These are phyloP conservation scores for Huntiella decipiens DNA, from an alignment of 2,329 filamentous ascomycete genomes.

Conservation along the genomic window DNA sequence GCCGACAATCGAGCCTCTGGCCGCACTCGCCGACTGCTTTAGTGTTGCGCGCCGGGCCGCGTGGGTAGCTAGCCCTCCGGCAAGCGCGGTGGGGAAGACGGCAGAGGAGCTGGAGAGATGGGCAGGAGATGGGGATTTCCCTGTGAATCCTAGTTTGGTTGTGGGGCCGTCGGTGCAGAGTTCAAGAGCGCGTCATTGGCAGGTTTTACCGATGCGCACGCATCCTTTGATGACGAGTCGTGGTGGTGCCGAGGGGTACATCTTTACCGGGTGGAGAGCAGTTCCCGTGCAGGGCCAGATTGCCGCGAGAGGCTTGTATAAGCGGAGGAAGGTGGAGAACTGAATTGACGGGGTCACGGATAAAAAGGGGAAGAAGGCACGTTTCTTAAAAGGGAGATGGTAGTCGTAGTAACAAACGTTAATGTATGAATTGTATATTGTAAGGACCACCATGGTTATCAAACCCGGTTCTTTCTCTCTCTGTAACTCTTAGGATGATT, in stretches of 20 bases:
- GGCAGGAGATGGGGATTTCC: constrained; percentile 55
- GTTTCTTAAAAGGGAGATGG: background rate
- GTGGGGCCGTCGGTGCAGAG: constrained; percentile 68
- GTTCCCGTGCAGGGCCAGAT: constrained; percentile 63
- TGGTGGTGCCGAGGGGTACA: constrained; percentile 75
- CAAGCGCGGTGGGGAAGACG: constrained; percentile 25
- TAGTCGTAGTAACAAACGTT: background rate
- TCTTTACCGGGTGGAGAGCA: constrained; percentile 70
- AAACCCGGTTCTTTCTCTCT: too few species aligned
- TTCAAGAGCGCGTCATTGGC: constrained; percentile 61
- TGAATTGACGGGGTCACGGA: constrained; percentile 6
- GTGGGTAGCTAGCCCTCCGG: constrained; percentile 39
- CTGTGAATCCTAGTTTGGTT: constrained; percentile 68
- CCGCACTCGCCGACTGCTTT: constrained; percentile 64
- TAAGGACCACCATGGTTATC: too few species aligned
- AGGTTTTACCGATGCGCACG: constrained; percentile 77
- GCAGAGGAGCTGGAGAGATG: constrained; percentile 33
- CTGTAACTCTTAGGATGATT: background rate
- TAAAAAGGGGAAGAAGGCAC: background rate
- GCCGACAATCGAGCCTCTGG: constrained; percentile 60
- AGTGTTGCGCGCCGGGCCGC: constrained; percentile 61
- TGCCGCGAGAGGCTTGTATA: constrained; percentile 63
- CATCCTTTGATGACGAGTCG: constrained; percentile 84
- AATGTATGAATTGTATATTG: too few species aligned
- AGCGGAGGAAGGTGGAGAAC: constrained; percentile 42